phyloP scores from a whole-genome alignment of 1,284 basidiomycete genomes.

The Hypsizygus ulmarius region DNA sequence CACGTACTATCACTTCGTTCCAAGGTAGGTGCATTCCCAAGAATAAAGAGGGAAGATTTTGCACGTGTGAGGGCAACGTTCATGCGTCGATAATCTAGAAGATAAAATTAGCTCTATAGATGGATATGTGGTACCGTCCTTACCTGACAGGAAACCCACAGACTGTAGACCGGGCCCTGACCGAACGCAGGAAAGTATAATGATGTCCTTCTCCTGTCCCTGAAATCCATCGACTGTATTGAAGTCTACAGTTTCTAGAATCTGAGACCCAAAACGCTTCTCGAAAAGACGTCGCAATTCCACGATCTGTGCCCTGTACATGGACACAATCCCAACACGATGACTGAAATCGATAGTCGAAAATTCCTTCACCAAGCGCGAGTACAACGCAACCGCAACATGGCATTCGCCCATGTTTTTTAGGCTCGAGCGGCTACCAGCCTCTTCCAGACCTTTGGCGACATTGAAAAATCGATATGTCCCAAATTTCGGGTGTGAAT shows the following conservation, averaged over 20 bases:
- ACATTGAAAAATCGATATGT: conserved; percentile 92
- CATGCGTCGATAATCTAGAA: conserved; percentile 81
- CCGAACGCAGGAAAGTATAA: conserved; percentile 93
- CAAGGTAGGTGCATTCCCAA: conserved; percentile 88
- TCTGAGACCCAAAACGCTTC: conserved; percentile 70
- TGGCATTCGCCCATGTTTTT: conserved; percentile 79
- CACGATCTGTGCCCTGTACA: conserved; percentile 91
- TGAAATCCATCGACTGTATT: conserved; percentile 99
- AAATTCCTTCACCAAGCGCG: conserved; percentile 70
- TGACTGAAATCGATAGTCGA: conserved; percentile 65
- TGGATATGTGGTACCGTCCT: conserved; percentile 27
- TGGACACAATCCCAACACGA: conserved; percentile 88
- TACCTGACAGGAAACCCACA: conserved; percentile 87
- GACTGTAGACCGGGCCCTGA: conserved; percentile 77
- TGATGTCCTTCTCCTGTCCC: conserved; percentile 96
- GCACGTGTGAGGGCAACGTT: conserved; percentile 98
- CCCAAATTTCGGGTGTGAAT: conserved; percentile 75
- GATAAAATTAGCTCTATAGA: conserved; percentile 2
- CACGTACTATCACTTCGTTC: conserved; percentile 83
- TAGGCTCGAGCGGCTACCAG: conserved; percentile 57
- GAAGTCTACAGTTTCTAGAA: conserved; percentile 82
- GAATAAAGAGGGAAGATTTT: conserved; percentile 89
- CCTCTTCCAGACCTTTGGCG: conserved; percentile 54
- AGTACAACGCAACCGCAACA: conserved; percentile 79
- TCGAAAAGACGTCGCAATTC: conserved; percentile 77